Base-by-base conservation (phyloP, 73 alveolate species). In the Blepharisma japonicum region DNA sequence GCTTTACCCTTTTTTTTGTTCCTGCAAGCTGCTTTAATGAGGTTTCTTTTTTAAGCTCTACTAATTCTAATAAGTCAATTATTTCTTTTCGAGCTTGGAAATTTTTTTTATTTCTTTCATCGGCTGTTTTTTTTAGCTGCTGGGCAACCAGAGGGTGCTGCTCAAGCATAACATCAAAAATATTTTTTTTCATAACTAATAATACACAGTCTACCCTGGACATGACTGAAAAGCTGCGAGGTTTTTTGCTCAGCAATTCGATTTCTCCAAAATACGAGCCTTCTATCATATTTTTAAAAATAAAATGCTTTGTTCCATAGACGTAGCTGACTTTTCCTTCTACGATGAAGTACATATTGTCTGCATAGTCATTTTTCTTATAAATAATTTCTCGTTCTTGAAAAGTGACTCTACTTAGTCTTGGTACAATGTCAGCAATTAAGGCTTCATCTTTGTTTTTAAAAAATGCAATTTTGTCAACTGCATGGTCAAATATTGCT, bases 251-350 rank as follows among this genome's bases (percentile, higher is more conserved):
- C 6, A 81, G 47, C n/a, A 80, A 14, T 54, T 81, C 88, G 47
- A 81, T 81, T 79, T 81, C 88, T 45, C 88, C 88, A 50, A 81
- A 81, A 25, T 68, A 74, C 6, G 79, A 45, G 76, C 88, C 88
- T 77, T 71, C 77, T 14, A 70, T 47, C 87, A 77, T 77, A 6
- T 61, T 55, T 23, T 80, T 77, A 71, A 77, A 72, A 6, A 77
- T 48, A 4, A 70, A 9, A 72, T 81, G 68, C 20, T 80, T 77
- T 53, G n/a, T 55, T 18, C 71, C 82, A 81, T 49, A 68, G 47
- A 68, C 45, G 38, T 76, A 56, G 27, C 86, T 49, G 0, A 81
- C 83, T 50, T 77, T 81, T 53, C 88, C 88, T 38, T 81, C 46
- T 4, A 81, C 56, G 0, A 81, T 46, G 55, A 81, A 81, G 53